phyloP scores from a whole-genome alignment of 2,329 filamentous ascomycete species.

The Fusarium nematophilum region DNA sequence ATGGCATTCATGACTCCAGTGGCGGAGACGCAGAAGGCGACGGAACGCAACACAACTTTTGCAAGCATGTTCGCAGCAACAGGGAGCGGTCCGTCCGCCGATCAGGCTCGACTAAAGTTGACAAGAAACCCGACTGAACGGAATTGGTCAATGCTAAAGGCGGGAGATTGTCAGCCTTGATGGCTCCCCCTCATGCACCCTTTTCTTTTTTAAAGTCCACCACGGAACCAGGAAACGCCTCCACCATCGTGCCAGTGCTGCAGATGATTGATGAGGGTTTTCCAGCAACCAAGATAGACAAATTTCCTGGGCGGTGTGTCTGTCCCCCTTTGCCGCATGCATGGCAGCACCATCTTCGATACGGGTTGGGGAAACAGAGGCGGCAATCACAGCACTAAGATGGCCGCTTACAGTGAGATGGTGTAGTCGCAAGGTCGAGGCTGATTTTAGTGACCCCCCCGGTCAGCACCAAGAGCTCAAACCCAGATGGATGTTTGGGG shows the following conservation, averaged over 20 bases:
- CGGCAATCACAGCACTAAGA: conserved; percentile 16
- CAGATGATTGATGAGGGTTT: no score
- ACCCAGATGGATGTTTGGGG: conserved; percentile 9
- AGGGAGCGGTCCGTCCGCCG: conserved; percentile 44
- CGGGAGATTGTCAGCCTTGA: conserved; percentile 8
- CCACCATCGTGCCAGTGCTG: no score
- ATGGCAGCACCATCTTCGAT: conserved; percentile 14
- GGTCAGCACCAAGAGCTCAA: conserved; percentile 31
- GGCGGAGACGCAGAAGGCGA: conserved; percentile 9
- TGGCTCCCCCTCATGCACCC: conserved; percentile 14
- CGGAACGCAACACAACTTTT: conserved; percentile 3
- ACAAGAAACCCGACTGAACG: conserved; percentile 17
- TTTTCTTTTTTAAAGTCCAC: conserved; percentile 18
- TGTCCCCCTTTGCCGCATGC: conserved; percentile 12
- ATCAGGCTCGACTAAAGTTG: conserved; percentile 29
- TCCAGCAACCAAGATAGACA: neutral
- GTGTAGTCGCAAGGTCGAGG: conserved; percentile 11
- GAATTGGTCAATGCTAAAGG: conserved; percentile 9
- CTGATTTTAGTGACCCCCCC: conserved; percentile 13
- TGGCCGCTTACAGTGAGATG: conserved; percentile 35
- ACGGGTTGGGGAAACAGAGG: conserved; percentile 10
- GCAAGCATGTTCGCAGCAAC: conserved; percentile 32
- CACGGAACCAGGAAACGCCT: conserved; percentile 4
- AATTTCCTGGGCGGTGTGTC: neutral
- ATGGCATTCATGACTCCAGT: conserved; percentile 15